Conservation (phyloP, 306 rosid species). For the Casuarina cunninghamiana region DNA sequence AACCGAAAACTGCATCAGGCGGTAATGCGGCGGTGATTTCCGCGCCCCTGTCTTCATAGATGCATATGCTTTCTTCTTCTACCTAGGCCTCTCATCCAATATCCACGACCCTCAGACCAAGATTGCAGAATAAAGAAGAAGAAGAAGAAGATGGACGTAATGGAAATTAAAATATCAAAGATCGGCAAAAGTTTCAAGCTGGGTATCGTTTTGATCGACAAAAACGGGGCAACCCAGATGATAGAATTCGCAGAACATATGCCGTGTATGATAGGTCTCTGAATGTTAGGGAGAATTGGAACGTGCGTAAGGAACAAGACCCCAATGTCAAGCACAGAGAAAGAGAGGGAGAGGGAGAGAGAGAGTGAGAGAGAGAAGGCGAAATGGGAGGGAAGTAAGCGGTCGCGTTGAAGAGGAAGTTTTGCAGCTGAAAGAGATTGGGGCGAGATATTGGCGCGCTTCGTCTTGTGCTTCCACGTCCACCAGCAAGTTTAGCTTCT, state of each 20-base stretch:
- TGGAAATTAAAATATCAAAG: not conserved
- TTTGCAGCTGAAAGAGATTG: constrained; percentile 32
- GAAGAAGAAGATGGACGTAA: not conserved
- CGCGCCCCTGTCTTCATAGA: constrained; percentile 69
- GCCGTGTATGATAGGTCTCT: not conserved
- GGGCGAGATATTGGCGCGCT: constrained; percentile 67
- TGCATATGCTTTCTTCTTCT: constrained; percentile 50
- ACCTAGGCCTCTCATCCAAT: constrained; percentile 75
- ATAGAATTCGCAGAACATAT: constrained; percentile 8
- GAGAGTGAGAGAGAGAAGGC: constrained; percentile 45
- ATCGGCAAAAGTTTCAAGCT: constrained; percentile 6
- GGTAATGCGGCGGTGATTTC: constrained; percentile 41
- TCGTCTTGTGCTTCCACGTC: constrained; percentile 44
- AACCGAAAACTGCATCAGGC: constrained; percentile 59
- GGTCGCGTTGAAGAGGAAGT: constrained; percentile 47
- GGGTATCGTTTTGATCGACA: constrained; percentile 10
- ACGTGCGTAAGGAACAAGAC: constrained; percentile 11
- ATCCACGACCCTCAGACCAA: constrained; percentile 25
- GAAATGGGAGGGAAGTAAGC: constrained; percentile 58
- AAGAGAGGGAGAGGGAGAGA: constrained; percentile 32
- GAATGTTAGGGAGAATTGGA: constrained; percentile 21
- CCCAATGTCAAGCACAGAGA: constrained; percentile 18
- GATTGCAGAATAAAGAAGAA: not conserved
- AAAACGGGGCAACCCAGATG: constrained; percentile 23
- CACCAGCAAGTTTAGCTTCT: not conserved